Evolutionary conservation across 495 filamentous ascomycete genomes (phyloP).

Genomic region (Cenococcum geophilum): DNA sequence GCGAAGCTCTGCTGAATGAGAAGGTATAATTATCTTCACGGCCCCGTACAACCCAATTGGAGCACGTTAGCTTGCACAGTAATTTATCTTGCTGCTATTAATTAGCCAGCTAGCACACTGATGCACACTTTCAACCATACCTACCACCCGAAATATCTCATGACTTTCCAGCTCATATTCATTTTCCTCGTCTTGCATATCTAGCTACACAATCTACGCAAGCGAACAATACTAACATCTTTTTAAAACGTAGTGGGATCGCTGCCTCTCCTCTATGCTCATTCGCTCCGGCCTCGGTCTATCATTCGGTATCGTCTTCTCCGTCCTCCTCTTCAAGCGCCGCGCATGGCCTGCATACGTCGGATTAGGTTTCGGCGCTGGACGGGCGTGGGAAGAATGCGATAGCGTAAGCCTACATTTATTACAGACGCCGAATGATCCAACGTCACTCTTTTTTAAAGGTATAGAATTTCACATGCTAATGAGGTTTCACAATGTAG

Average conservation of each 20-base stretch:
- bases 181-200: not conserved
- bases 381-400: constrained; percentile 92
- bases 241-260: constrained; percentile 73
- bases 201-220: not conserved
- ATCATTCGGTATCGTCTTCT: constrained; percentile 95
- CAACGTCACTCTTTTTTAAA: not conserved
- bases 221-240: constrained; percentile 18
- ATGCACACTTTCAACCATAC: too few relatives aligned
- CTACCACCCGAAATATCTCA: not conserved
- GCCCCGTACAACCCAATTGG: not conserved
- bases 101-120: too few relatives aligned
- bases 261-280: constrained; percentile 89
- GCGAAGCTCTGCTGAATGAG: constrained; percentile 89
- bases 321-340: constrained; percentile 94
- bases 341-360: constrained; percentile 92
- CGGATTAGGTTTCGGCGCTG: constrained; percentile 89
- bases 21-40: constrained; percentile 58
- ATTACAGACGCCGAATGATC: not conserved
- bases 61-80: not conserved
- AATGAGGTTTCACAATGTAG: constrained; percentile 9
- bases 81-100: too few relatives aligned
- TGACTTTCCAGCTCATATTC: constrained; percentile 11
- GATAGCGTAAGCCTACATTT: constrained; percentile 43
- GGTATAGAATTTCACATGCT: not conserved
- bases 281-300: constrained; percentile 92